Base-by-base conservation (phyloP, 495 filamentous ascomycete species). In the Rostrohypoxylon terebratum region DNA sequence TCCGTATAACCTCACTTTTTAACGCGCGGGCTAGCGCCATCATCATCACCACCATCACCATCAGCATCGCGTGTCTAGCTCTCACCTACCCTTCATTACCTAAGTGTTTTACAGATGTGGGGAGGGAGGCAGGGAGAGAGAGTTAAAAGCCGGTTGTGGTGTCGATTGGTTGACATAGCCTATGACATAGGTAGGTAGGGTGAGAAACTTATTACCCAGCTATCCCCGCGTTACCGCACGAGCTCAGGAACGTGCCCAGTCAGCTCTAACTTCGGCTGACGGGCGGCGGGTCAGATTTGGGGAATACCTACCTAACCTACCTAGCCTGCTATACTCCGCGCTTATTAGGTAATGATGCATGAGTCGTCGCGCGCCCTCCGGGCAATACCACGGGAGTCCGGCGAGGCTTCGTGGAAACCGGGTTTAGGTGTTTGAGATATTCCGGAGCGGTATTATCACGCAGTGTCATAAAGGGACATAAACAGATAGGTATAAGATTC, bases 1-100 rank as follows among this genome's bases (percentile, higher is more conserved):
- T 45, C 42, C 42, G 42, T 45, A 45, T 45, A 45, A 45, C 42
- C 42, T 45, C 42, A 45, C 13, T 45, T 45, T 42, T 42, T 42
- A 42, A 42, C 45, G 21, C 44, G 18, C 28, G 28, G 28, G 5
- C 16, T 48, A 23, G 11, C 18, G 45, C 18, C 42, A 45, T 45
- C 40, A 6, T 44, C n/a, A n/a, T n/a, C n/a, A n/a, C n/a, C n/a
- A n/a, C n/a, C n/a, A n/a, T n/a, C 36, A 13, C 36, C 13, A 38
- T 2, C 36, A 13, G 9, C 36, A 38, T 38, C 36, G 9, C n/a
- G 42, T 18, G 42, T 18, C 13, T 45, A 45, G 42, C 16, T 45
- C 42, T 45, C 9, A 45, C 16, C 16, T 20, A 45, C 16, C 16
- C n/a, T 45, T 18, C 16, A n/a, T 45, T 18, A 45, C 42, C 18